Evolutionary conservation across 1,139 yeast species (phyloP), one percentile per base, ranked within the genome.

Genomic region (Yamadazyma oceani): DNA sequence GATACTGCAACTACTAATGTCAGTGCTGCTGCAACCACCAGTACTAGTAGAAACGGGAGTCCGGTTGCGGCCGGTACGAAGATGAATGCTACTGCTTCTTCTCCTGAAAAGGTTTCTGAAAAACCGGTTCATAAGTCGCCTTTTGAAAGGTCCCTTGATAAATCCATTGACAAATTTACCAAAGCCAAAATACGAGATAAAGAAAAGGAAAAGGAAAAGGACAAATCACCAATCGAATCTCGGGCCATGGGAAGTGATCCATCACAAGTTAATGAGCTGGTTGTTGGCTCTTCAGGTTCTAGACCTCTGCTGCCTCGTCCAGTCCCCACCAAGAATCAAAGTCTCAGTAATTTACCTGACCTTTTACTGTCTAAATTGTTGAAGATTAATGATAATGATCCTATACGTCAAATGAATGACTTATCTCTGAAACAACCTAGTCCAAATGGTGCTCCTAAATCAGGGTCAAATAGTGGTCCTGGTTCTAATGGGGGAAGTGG

Each of bases 351-450:
- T 16, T 12, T 27, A 15, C 30, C 30, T 8, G 30, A 27, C 10
- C 8, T 27, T 16, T 27, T 27, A 16, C 30, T 27, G 30, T 14
- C 30, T 4, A 27, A 16, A 16, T 27, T 27, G 16, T 14, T 27
- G 30, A 27, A 16, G 4, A 27, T 27, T 10, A 16, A 15, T 15
- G 30, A 27, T 16, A 27, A 27, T 27, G 30, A 27, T 16, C 19
- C 30, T 27, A 16, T 27, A 3, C 30, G 30, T 5, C 30, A 27
- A 16, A 27, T 27, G 30, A 27, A 16, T 27, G 30, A 27, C 5
- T 14, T 27, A 17, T 6, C 12, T 5, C 21, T 19, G 21, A 19
- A 19, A 19, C 21, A 19, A 19, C 21, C 21, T 6, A 19, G 21
- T 19, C 30, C 30, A 12, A 7, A 11, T n/a, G 17, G 16, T 12